Evolutionary conservation across 192 early-diverging fungal species (phyloP), one percentile per base, ranked within the genome.

Genomic region (Coemansia sp.): DNA sequence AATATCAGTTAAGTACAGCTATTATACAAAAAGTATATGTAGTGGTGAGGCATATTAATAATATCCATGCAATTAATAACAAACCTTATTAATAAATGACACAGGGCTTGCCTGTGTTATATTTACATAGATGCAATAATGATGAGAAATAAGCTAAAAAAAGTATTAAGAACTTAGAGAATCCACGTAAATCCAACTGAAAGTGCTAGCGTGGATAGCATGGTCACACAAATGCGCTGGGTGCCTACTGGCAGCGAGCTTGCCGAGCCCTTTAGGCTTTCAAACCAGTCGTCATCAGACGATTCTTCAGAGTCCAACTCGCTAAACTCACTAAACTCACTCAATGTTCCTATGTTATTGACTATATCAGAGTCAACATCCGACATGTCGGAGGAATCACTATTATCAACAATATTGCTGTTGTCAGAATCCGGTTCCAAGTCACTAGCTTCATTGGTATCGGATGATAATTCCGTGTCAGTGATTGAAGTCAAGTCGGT

Each of bases 261-360:
- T 28, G 51, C 51, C 20, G 51, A 53, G 8, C 51, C 12, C 25
- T 53, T 53, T 53, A 53, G 21, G 24, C 51, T 53, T 26, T 18
- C 51, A 14, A 53, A 53, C 51, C 51, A 53, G 51, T 53, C 51
- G 15, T 53, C 51, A 9, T 18, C 21, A 6, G 51, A 53, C 51
- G 51, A 11, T 14, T 28, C 51, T 15, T 53, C 51, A 23, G 21
- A 53, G 6, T 31, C 31, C 15, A n/a, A n/a, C 14, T 53, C 51
- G 4, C 25, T 24, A 53, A 53, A 26, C 4, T 12, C 23, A 23
- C 50, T 25, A 21, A 52, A 11, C 10, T 53, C 51, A 23, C 25
- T 23, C 49, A 51, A 51, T 4, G 49, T 51, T 5, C 24, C 49
- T 11, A 23, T 20, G 4, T 10, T n/a, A 51, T 23, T 23, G 20